Evolutionary conservation across 768 basidiomycete species (phyloP), one percentile per base, ranked within the genome.

Genomic region (Lactarius vividus): DNA sequence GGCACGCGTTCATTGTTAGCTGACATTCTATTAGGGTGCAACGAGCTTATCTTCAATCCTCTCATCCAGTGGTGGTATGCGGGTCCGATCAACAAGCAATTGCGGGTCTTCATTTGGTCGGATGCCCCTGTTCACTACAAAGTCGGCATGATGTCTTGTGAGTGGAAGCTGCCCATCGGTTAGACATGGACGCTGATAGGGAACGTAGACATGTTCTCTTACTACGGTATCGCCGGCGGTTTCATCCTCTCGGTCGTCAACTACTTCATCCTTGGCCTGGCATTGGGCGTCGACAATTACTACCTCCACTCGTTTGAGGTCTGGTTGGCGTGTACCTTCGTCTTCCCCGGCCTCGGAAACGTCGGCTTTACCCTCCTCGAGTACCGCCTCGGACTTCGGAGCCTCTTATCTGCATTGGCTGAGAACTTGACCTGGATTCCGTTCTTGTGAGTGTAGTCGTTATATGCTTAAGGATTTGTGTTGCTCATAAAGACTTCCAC

Each of bases 31-130:
- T 54, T 42, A 86, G 86, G 87, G 3, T 88, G 86, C 73, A 87
- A 85, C 72, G 89, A 90, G 76, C 81, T 96, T 58, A 83, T 94
- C 66, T 95, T 96, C 83, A 87, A 94, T 72, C 95, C 94, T 0
- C 70, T 95, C 63, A 81, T 84, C 61, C 74, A 85, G 28, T 95
- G 93, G 93, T 88, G 85, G 83, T 79, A 79, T 60, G 76, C 83
- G 67, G 94, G 94, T 4, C 94, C 94, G 0, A 88, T 96, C 77
- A 95, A 85, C 60, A 87, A 88, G 72, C 90, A 92, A 73, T 81
- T 93, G 8, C 86, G 87, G 56, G 81, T 76, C 42, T 93, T 93
- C 78, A 70, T 91, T 39, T 92, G 91, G 91, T 89, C 87, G 0
- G 74, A 71, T 40, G 89, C 89, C 0, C 91, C 91, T 4, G 81